These are phyloP conservation scores for Tuber brumale DNA, from an alignment of 495 filamentous ascomycete genomes.

Conservation along the genomic window DNA sequence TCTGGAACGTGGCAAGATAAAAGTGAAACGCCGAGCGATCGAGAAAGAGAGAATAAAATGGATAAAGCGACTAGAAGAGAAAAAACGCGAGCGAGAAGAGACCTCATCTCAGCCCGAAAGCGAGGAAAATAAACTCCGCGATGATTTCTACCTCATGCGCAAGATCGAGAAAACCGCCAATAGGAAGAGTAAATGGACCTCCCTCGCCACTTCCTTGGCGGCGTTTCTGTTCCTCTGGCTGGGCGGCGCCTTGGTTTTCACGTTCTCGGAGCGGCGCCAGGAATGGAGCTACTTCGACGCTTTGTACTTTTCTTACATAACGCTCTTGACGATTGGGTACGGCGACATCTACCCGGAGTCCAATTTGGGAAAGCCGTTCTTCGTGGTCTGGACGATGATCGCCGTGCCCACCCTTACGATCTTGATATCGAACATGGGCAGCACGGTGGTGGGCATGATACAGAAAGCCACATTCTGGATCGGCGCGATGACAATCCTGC, in stretches of 20 bases:
- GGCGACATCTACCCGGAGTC: slow-evolving; percentile 66
- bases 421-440: slow-evolving; percentile 74
- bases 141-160: slow-evolving; percentile 80
- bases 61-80: slow-evolving; percentile 50
- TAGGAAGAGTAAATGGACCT: slow-evolving; percentile 59
- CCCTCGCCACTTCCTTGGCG: slow-evolving; percentile 56
- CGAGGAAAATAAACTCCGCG: slow-evolving; percentile 58
- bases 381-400: slow-evolving; percentile 83
- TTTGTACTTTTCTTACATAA: slow-evolving; percentile 74
- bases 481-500: slow-evolving; percentile 68
- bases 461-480: slow-evolving; percentile 62
- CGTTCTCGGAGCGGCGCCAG: slow-evolving; percentile 50
- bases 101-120: slow-evolving; percentile 22
- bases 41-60: slow-evolving; percentile 60
- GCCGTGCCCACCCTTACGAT: slow-evolving; percentile 78
- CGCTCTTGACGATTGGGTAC: slow-evolving; percentile 78
- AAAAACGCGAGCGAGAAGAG: slow-evolving; percentile 45
- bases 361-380: slow-evolving; percentile 70
- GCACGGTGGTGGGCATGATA: slow-evolving; percentile 66
- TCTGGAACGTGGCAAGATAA: slow-evolving; percentile 66
- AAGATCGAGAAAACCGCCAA: slow-evolving; percentile 62
- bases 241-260: slow-evolving; percentile 68
- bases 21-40: slow-evolving; percentile 60
- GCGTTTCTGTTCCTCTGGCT: slow-evolving; percentile 73
- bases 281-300: slow-evolving; percentile 73